phyloP scores from a whole-genome alignment of 441 rosid species.

The Pelargonium australe region DNA sequence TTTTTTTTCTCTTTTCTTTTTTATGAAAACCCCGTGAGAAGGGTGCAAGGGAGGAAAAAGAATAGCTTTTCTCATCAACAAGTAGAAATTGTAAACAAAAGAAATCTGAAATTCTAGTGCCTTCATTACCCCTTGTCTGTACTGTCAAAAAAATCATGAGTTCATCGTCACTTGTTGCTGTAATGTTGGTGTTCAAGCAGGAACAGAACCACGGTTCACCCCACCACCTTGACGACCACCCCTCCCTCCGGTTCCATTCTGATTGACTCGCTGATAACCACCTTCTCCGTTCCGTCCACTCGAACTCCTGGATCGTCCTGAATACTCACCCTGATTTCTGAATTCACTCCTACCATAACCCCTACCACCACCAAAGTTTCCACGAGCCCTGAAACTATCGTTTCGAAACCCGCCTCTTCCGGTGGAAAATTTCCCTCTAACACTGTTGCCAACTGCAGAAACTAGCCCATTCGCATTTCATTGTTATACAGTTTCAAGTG shows the following conservation, averaged over 20 bases:
- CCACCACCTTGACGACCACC: slow-evolving; percentile 52
- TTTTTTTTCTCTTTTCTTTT: not conserved
- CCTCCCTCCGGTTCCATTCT: slow-evolving; percentile 46
- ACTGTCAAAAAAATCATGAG: slow-evolving; percentile 27
- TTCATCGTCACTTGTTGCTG: slow-evolving; percentile 7
- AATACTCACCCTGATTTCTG: slow-evolving; percentile 60
- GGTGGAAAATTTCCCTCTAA: slow-evolving; percentile 62
- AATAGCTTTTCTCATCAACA: slow-evolving; percentile 12
- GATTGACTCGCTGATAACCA: slow-evolving; percentile 53
- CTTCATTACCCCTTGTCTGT: slow-evolving; percentile 24
- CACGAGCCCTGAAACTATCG: slow-evolving; percentile 68
- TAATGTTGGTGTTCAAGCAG: slow-evolving; percentile 11
- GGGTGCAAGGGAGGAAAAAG: slow-evolving; percentile 1
- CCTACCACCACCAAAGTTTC: slow-evolving; percentile 51
- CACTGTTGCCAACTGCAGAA: slow-evolving; percentile 41
- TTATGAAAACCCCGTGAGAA: not conserved
- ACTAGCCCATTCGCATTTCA: slow-evolving; percentile 2
- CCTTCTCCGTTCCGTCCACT: slow-evolving; percentile 48
- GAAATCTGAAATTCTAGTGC: slow-evolving; percentile 25
- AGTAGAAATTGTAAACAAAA: slow-evolving; percentile 18
- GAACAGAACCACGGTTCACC: slow-evolving; percentile 27
- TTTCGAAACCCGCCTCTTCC: slow-evolving; percentile 60
- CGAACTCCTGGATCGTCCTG: slow-evolving; percentile 59
- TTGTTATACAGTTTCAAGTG: not conserved
- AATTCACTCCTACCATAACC: slow-evolving; percentile 65